Base-by-base conservation (phyloP, 352 stramenopile genomes). In the Paralagenidium karlingii region DNA sequence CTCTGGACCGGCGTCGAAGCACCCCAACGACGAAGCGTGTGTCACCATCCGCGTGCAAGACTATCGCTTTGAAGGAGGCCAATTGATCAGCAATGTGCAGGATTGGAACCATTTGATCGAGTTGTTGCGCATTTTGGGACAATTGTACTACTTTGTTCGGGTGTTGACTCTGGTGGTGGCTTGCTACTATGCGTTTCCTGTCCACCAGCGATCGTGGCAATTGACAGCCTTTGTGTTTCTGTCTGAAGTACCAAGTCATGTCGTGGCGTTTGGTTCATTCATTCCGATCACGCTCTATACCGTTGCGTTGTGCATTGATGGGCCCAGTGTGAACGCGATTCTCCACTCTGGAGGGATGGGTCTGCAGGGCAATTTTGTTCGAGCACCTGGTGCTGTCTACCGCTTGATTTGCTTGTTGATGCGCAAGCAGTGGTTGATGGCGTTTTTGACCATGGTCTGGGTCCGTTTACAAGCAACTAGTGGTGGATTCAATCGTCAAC, bases 241-340 rank as follows among this genome's bases (percentile, higher is more conserved):
- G n/a, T n/a, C n/a, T n/a, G 49, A 51, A 11, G 40, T 73, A 4
- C 63, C 63, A 13, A 73, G 44, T 25, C 63, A 76, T 30, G 60
- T 73, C 4, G 49, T 73, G 3, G 60, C 71, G 31, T 76, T 73
- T 27, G 63, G 63, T 12, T 73, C 60, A 38, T 65, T 67, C 51
- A 33, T 76, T 22, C 58, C 63, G 5, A 58, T 73, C 29, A 49
- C 68, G 25, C 31, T 64, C 19, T 76, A 76, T 38, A 53, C 63
- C 11, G 63, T 52, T 27, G 63, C 60, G 11, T 58, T 73, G 34
- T 43, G 64, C 12, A 73, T 76, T 28, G 63, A 76, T 30, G 60
- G 54, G 1, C 48, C 69, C 37, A 67, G 71, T 18, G 33, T 68
- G 26, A 55, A 76, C 28, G 45, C 47, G 19, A 47, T 46, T 31